Base-by-base conservation (phyloP, 345 rosid genomes). In the Noccaea caerulescens region DNA sequence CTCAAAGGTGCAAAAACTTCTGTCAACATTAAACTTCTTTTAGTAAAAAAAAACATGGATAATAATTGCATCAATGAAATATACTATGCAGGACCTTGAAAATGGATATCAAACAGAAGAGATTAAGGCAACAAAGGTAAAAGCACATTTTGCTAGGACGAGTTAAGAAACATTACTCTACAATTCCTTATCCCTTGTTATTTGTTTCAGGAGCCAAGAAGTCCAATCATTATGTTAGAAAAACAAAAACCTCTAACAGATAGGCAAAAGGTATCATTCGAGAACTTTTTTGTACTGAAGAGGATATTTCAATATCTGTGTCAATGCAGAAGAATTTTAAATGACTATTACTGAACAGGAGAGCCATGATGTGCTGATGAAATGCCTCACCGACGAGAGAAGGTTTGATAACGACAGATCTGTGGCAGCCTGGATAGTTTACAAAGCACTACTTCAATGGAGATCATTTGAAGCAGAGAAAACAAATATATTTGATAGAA, bases 381-480 rank as follows among this genome's bases (percentile, higher is more conserved):
- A 77, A 63, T 83, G 83, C 81, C 74, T 84, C 63, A 57, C 51
- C 1, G 84, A 84, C 51, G 84, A 83, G 34, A 80, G 77, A 66
- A 77, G 76, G 57, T 87, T 80, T 58, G 80, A 80, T 57, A 83
- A 80, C 30, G 80, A 72, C 34, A 84, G 77, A 62, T 80, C 91
- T 44, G 80, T 84, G 32, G 84, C 86, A 69, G 88, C 91, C 46
- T 84, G 81, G 72, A 72, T 79, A 50, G 73, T 84, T 63, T 84
- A 83, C 64, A 87, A 80, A 67, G 37, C 81, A 71, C 83, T 87
- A 52, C 81, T 79, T 70, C 91, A 84, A 33, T 87, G 91, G 91
- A 83, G 88, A 76, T 84, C 81, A 47, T 84, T 87, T 45, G 91
- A 87, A 80, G 86, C 84, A 50, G 87, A 87, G 62, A 84, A 80